These are phyloP conservation scores for Apiotrichum gamsii DNA, from an alignment of 1,284 basidiomycete species.

Conservation along the genomic window DNA sequence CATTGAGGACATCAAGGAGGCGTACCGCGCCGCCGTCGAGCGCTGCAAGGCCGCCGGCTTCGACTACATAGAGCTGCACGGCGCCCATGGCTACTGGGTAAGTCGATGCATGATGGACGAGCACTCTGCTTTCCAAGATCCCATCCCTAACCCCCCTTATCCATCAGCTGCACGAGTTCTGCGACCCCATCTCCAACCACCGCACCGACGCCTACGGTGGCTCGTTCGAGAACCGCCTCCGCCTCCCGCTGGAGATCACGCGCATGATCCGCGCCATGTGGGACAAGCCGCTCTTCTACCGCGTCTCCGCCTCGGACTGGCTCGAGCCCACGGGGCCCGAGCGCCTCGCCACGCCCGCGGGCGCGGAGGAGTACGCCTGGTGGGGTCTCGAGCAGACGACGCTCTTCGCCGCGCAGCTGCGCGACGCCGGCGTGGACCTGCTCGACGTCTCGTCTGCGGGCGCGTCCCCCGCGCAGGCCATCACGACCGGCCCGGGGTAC, in stretches of 20 bases:
- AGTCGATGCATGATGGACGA: too few species aligned
- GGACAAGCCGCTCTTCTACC: conserved; percentile 66
- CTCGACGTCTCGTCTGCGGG: conserved; percentile 66
- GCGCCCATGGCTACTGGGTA: conserved; percentile 64
- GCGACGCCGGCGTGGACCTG: conserved; percentile 62
- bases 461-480: conserved; percentile 57
- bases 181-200: conserved; percentile 64
- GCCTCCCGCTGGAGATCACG: conserved; percentile 59
- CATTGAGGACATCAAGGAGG: conserved; percentile 58
- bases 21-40: conserved; percentile 59
- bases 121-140: too few species aligned
- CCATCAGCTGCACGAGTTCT: conserved; percentile 58
- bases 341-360: too few species aligned
- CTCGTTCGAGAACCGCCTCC: conserved; percentile 63
- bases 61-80: conserved; percentile 77
- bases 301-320: conserved; percentile 71
- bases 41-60: conserved; percentile 61
- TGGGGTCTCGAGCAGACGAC: conserved; percentile 68
- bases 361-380: conserved; percentile 47
- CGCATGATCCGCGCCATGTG: conserved; percentile 55
- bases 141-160: too few species aligned
- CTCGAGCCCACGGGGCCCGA: conserved; percentile 52
- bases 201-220: conserved; percentile 70
- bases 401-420: conserved; percentile 55
- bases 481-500: conserved; percentile 58